Evolutionary conservation across 2,329 filamentous ascomycete species (phyloP).

Genomic region (Fusarium nurragi): DNA sequence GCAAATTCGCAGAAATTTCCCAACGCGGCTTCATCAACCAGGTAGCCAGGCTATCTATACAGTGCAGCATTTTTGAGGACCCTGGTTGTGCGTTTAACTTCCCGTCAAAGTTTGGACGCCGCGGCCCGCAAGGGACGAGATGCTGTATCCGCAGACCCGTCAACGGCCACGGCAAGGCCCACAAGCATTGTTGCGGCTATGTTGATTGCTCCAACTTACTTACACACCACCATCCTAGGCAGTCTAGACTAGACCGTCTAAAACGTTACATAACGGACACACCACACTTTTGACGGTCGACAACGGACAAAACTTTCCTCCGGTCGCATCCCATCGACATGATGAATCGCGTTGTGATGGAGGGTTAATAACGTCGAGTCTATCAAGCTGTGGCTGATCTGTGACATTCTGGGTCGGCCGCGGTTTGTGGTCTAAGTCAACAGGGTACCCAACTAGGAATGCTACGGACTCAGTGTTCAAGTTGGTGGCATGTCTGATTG

Average conservation of each 20-base stretch:
- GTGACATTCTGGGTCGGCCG: constrained; percentile 19
- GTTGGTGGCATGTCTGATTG: background rate
- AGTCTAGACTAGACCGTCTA: constrained; percentile 28
- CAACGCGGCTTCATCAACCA: background rate
- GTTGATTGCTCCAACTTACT: constrained; percentile 10
- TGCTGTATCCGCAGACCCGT: constrained; percentile 22
- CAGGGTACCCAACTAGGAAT: constrained; percentile 22
- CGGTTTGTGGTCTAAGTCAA: constrained; percentile 9
- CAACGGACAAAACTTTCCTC: constrained; percentile 13
- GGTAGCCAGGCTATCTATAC: background rate
- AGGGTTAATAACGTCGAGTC: constrained; percentile 23
- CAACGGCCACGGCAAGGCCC: constrained; percentile 29
- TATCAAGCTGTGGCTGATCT: constrained; percentile 5
- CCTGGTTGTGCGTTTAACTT: constrained; percentile 29
- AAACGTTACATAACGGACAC: constrained; percentile 13
- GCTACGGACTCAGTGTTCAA: background rate
- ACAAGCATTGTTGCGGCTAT: constrained; percentile 29
- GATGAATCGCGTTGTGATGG: constrained; percentile 17
- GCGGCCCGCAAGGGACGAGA: constrained; percentile 30
- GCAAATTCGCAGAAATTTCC: constrained; percentile 7
- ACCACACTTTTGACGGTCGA: constrained; percentile 8
- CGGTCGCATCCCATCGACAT: constrained; percentile 24
- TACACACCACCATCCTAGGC: too few species aligned
- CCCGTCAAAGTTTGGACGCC: constrained; percentile 34
- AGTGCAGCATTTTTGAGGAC: constrained; percentile 11